Base-by-base conservation (phyloP, 108 stramenopile species). In the Aurantiochytrium sp. region DNA sequence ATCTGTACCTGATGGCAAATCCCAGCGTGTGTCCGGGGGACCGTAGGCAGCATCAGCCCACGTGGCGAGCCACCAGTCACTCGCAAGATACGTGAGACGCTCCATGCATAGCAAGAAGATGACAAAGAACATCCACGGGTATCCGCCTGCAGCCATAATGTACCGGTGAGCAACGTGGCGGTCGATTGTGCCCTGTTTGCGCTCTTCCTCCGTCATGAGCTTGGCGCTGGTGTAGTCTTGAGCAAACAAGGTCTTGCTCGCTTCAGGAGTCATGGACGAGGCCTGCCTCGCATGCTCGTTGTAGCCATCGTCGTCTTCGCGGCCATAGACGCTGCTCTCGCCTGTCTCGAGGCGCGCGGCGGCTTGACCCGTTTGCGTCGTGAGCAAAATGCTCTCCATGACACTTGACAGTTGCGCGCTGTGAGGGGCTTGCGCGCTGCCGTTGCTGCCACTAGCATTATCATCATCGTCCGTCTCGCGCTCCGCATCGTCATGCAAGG, bases 51-150 rank as follows among this genome's bases (percentile, higher is more conserved):
- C 95, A 45, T 89, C 55, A 5, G 96, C 95, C 97, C 97, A 97
- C 6, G 59, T 51, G 14, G 96, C 94, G 19, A 97, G 90, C 96
- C 96, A 97, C 91, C 89, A 95, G 90, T 97, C 97, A 5, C 94
- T 95, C 4, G 91, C 94, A 23, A 97, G 94, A 88, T 95, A 97
- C 5, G 92, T 90, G 25, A 92, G 71, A 35, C 96, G 95, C 90
- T 97, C 97, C 58, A 97, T 44, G 8, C 72, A 88, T 71, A 97
- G 91, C 35, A 94, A 5, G 23, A 21, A 18, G 42, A 72, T 0
- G 16, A 44, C 72, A 44, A 44, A 35, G 42, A 18, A 16, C 42
- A 44, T 44, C 72, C 72, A 72, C 45, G 19, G 3, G 42, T 44
- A 72, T 2, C 72, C 72, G 19, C 72, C 72, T 43, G 72, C 44